Evolutionary conservation across 192 early-diverging fungal genomes (phyloP).

Genomic region (Radiomyces spectabilis): DNA sequence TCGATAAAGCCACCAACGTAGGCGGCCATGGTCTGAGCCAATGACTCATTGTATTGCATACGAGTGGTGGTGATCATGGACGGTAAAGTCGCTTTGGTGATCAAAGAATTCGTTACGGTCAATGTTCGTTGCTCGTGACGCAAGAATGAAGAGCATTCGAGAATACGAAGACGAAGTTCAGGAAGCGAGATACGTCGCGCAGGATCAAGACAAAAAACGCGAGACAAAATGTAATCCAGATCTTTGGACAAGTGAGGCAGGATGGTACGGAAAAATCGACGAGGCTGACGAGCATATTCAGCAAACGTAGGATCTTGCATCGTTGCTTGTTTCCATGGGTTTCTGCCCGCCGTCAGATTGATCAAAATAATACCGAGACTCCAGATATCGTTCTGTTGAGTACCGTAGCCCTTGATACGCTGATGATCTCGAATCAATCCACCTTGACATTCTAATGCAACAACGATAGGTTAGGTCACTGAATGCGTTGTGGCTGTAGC

Average conservation of each 20-base stretch:
- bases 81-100: not conserved
- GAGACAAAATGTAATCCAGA: conserved; percentile 59
- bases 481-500: too few relatives aligned
- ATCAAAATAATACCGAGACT: conserved; percentile 83
- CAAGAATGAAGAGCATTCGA: conserved; percentile 25
- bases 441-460: conserved; percentile 52
- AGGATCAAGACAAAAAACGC: conserved; percentile 65
- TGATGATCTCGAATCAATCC: conserved; percentile 25
- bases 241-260: conserved; percentile 57
- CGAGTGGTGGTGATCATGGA: not conserved
- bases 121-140: not conserved
- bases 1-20: not conserved
- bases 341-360: conserved; percentile 79
- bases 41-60: not conserved
- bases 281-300: conserved; percentile 52
- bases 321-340: conserved; percentile 72
- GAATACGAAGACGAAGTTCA: conserved; percentile 34
- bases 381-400: conserved; percentile 83
- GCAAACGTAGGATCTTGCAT: conserved; percentile 70
- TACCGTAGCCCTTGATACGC: conserved; percentile 32
- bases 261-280: conserved; percentile 47
- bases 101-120: not conserved
- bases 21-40: not conserved
- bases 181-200: conserved; percentile 41
- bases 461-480: too few relatives aligned